Evolutionary conservation across 2,329 filamentous ascomycete species (phyloP), one percentile per base, ranked within the genome.

Genomic region (Botrytis sinoallii): DNA sequence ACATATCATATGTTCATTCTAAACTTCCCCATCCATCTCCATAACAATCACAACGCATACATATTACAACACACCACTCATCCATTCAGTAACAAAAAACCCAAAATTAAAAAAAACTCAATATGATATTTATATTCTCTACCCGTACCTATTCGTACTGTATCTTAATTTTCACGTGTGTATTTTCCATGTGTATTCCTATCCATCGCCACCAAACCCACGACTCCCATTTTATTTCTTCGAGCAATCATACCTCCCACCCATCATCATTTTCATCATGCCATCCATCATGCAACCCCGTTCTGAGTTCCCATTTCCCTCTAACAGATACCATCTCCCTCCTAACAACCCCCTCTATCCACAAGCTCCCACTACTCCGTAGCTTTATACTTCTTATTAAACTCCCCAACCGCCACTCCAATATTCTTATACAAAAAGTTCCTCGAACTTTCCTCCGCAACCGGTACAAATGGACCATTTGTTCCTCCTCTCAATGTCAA

Each of bases 391-490:
- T 88, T 84, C 74, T 88, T 85, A 79, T 92, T 92, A 74, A 90
- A 92, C 83, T 91, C 89, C 79, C 90, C 88, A 63, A 91, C 90
- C 2, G 89, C 90, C 2, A 92, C 84, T 0, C 88, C 89, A 74
- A 92, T 86, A 87, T 90, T 91, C 77, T 85, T 85, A 81, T 92
- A 92, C 76, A 92, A 79, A 79, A 90, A 92, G 1, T 86, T 85
- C 60, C 90, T 83, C 44, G 88, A 87, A 72, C 91, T 93, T 83
- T 98, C 95, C 79, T 97, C 94, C n/a, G 90, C 91, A 9, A 98
- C 92, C 0, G 96, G 96, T 10, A 99, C 91, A 80, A 98, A 99
- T 3, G 96, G 96, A 0, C 96, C 96, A 81, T 97, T 97, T 3
- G 92, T 93, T 5, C 95, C 95, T 18, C 95, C 95, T 78, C 97